These are phyloP conservation scores for Dissophora ornata DNA, from an alignment of 192 early-diverging fungal genomes.

Conservation along the genomic window DNA sequence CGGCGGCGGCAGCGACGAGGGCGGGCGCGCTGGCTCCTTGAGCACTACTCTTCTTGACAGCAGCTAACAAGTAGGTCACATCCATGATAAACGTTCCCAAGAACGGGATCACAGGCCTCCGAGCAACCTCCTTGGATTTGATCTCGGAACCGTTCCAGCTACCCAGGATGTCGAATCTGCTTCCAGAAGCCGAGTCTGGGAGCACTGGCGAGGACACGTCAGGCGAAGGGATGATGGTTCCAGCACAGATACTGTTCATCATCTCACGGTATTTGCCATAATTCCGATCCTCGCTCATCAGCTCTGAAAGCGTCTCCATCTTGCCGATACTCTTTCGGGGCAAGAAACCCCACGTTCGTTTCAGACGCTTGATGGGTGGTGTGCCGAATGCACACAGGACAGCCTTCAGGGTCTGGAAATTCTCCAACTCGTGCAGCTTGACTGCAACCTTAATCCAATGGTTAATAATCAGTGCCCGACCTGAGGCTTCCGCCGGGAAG, in stretches of 20 bases:
- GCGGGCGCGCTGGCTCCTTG: not conserved
- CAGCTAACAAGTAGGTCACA: conserved; percentile 73
- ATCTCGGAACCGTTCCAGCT: conserved; percentile 26
- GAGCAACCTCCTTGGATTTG: conserved; percentile 30
- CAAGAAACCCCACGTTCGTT: conserved; percentile 76
- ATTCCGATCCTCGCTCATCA: conserved; percentile 77
- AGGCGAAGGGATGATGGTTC: conserved; percentile 12
- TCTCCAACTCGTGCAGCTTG: conserved; percentile 65
- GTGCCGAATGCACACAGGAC: conserved; percentile 72
- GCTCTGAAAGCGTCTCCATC: conserved; percentile 59
- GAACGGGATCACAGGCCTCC: conserved; percentile 74
- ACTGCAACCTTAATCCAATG: conserved; percentile 76
- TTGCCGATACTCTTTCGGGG: conserved; percentile 66
- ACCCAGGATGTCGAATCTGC: conserved; percentile 33
- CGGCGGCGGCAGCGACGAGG: too few species aligned
- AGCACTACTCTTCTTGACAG: conserved; percentile 59
- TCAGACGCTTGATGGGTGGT: conserved; percentile 74
- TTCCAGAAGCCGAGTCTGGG: conserved; percentile 31
- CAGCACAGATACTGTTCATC: conserved; percentile 50
- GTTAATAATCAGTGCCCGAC: conserved; percentile 66
- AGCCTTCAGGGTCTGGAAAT: conserved; percentile 78
- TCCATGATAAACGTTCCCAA: conserved; percentile 81
- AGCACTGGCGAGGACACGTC: conserved; percentile 19
- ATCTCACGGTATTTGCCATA: conserved; percentile 72
- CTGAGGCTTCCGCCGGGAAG: conserved; percentile 63